phyloP scores from a whole-genome alignment of 2,329 filamentous ascomycete species.

The Ophiostoma ips region DNA sequence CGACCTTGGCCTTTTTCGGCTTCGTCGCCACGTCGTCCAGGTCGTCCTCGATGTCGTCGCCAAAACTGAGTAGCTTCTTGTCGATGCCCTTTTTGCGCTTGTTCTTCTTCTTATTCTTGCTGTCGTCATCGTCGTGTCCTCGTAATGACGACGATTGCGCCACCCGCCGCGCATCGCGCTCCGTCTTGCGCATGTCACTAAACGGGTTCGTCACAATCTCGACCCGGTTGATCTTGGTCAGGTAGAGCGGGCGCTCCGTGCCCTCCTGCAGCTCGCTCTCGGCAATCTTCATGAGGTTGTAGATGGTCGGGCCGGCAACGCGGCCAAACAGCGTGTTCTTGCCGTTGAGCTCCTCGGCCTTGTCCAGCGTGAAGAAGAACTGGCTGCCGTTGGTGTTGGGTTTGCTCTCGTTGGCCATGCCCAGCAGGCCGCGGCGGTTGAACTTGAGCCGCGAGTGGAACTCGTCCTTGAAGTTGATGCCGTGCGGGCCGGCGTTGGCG shows the following conservation, averaged over 20 bases:
- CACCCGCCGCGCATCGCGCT: conserved; percentile 35
- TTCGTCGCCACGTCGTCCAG: conserved; percentile 22
- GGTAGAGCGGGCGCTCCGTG: conserved; percentile 72
- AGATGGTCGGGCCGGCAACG: conserved; percentile 86
- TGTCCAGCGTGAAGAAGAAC: conserved; percentile 89
- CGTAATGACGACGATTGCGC: conserved; percentile 12
- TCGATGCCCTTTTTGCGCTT: conserved; percentile 48
- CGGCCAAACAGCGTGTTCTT: conserved; percentile 92
- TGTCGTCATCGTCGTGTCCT: conserved; percentile 23
- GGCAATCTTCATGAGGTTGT: conserved; percentile 87
- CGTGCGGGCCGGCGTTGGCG: conserved; percentile 43
- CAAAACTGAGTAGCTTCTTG: conserved; percentile 69
- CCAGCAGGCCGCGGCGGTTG: conserved; percentile 76
- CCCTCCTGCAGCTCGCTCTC: conserved; percentile 70
- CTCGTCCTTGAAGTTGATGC: conserved; percentile 63
- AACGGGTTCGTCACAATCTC: conserved; percentile 76
- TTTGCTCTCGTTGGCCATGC: conserved; percentile 84
- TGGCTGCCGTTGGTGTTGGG: conserved; percentile 81
- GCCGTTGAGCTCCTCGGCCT: conserved; percentile 69
- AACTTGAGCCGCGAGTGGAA: conserved; percentile 87
- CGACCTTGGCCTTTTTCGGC: conserved; percentile 17
- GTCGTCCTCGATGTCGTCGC: conserved; percentile 46
- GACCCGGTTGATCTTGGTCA: conserved; percentile 59
- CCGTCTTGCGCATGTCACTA: conserved; percentile 61
- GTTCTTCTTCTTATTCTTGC: conserved; percentile 35